These are phyloP conservation scores for Podospora sp. DNA, from an alignment of 495 filamentous ascomycete genomes.

Conservation along the genomic window DNA sequence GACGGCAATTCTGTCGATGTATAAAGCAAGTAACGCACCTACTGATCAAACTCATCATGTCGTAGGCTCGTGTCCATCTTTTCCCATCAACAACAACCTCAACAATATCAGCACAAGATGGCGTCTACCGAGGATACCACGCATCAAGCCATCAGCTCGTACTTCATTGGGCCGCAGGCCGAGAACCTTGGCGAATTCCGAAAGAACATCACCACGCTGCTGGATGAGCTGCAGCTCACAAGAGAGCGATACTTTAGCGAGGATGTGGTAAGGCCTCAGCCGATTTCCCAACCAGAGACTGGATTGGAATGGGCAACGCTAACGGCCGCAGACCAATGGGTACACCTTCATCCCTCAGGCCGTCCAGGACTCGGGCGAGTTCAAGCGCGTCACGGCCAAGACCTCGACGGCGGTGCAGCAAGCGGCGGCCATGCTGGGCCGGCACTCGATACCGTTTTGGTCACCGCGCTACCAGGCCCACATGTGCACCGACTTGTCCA, in stretches of 20 bases:
- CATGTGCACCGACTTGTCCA: slow-evolving; percentile 45
- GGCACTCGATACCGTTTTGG: slow-evolving; percentile 49
- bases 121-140: too few relatives aligned
- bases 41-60: too few relatives aligned
- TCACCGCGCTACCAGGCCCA: slow-evolving; percentile 50
- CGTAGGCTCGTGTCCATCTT: too few relatives aligned
- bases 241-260: slow-evolving; percentile 36
- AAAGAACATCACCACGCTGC: slow-evolving; percentile 37
- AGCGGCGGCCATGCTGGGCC: slow-evolving; percentile 28
- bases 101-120: too few relatives aligned
- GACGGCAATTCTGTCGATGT: too few relatives aligned
- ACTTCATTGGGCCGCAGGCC: slow-evolving; percentile 47
- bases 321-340: slow-evolving; percentile 13
- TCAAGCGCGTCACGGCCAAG: slow-evolving; percentile 32
- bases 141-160: slow-evolving; percentile 43
- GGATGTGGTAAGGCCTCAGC: slow-evolving; percentile 28
- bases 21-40: too few relatives aligned
- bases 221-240: slow-evolving; percentile 38
- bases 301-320: too few relatives aligned
- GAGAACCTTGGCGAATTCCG: slow-evolving; percentile 46
- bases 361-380: slow-evolving; percentile 31
- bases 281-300: not conserved
- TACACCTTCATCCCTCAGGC: slow-evolving; percentile 38
- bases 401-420: slow-evolving; percentile 31
- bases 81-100: too few relatives aligned